Base-by-base conservation (phyloP, 2,329 filamentous ascomycete genomes). In the Trichoderma arundinaceum region DNA sequence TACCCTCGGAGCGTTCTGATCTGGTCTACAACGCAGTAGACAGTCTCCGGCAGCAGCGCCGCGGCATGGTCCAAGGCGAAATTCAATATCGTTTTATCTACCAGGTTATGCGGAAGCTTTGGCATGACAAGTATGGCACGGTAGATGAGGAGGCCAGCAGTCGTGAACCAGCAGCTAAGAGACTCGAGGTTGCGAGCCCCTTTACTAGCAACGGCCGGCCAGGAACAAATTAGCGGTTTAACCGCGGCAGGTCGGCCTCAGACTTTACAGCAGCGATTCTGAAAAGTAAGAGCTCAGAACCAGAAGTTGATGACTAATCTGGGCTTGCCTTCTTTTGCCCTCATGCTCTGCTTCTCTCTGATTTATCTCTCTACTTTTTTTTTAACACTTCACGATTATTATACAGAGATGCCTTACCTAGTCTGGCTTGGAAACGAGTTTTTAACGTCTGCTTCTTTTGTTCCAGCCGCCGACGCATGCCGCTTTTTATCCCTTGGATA, bases 61-160 rank as follows among this genome's bases (percentile, higher is more conserved):
- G 92, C 81, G 92, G 90, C 78, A 99, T 99, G 95, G 95, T 99
- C 5, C 95, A 98, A 79, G 90, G 91, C 52, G 91, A 94, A 71
- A 76, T 84, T 54, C 95, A 99, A 76, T 95, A 91, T 72, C 79
- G 86, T 43, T 97, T 98, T 76, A 86, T 99, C 65, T 98, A 99
- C 79, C 88, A 93, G 73, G 92, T 96, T 1, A 77, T 97, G 72
- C 86, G 88, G 59, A 90, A 92, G 75, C 81, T 88, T 62, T 94
- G 91, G 88, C 79, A 87, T 68, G 88, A 91, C 39, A 88, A 84
- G 72, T 88, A 90, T 72, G 81, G 81, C 35, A 28, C 70, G 15
- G 69, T 72, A 41, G 76, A 78, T 33, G 75, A 79, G 43, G 72
- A 74, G 12, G 72, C 68, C 33, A 71, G 74, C 49, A 54, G 57